Evolutionary conservation across 2,329 filamentous ascomycete genomes (phyloP).

Genomic region (Fusarium sp.): DNA sequence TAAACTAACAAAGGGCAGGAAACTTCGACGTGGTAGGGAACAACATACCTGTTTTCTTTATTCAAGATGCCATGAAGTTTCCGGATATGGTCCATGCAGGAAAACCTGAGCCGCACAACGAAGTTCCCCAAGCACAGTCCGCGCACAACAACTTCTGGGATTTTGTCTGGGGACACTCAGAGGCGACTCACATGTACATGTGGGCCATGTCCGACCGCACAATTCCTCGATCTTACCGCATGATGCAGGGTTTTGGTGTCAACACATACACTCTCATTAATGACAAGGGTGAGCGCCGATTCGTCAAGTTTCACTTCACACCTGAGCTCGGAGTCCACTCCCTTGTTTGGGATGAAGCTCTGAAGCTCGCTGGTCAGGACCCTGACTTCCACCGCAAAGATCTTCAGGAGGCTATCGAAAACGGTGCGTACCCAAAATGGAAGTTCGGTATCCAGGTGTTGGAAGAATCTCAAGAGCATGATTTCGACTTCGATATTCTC

Average conservation of each 20-base stretch:
- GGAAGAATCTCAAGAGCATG: constrained; percentile 74
- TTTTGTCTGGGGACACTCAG: constrained; percentile 69
- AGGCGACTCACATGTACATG: constrained; percentile 81
- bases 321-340: constrained; percentile 80
- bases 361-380: constrained; percentile 78
- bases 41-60: constrained; percentile 80
- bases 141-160: constrained; percentile 84
- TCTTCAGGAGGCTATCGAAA: constrained; percentile 77
- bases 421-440: constrained; percentile 77
- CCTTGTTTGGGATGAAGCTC: constrained; percentile 80
- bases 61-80: constrained; percentile 79
- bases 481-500: constrained; percentile 86
- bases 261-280: constrained; percentile 80
- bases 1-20: background rate
- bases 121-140: constrained; percentile 75
- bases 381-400: constrained; percentile 87
- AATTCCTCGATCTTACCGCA: constrained; percentile 78
- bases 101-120: constrained; percentile 76
- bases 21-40: constrained; percentile 77
- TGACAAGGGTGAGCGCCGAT: constrained; percentile 71
- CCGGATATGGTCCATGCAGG: constrained; percentile 70
- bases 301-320: constrained; percentile 82
- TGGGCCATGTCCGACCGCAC: constrained; percentile 80
- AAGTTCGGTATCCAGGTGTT: constrained; percentile 84
- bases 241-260: constrained; percentile 89